Percentiles rank a stretch among this genome's conserved stretches.
Conservation (phyloP, 306 rosid genomes). For the Styphnolobium japonicum region DNA sequence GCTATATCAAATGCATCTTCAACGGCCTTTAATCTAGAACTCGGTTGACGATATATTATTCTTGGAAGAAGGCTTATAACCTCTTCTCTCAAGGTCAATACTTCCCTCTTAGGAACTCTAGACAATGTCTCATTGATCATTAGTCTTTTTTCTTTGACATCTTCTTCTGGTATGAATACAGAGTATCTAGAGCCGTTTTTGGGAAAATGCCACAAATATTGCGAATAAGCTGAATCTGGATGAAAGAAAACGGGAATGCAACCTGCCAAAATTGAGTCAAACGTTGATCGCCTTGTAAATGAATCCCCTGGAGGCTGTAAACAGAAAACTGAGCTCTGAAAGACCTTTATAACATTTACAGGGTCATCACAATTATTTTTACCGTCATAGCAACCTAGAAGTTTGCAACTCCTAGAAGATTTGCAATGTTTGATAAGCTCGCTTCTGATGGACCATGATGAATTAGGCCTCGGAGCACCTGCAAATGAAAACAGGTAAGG, state of each 20-base stretch:
- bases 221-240: slow-evolving; percentile 48
- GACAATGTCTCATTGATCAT: slow-evolving; percentile 36
- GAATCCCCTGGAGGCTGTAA: slow-evolving; percentile 64
- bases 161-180: slow-evolving; percentile 30
- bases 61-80: slow-evolving; percentile 52
- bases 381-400: slow-evolving; percentile 27
- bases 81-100: slow-evolving; percentile 42
- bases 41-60: slow-evolving; percentile 44
- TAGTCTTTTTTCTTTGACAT: slow-evolving; percentile 26
- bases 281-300: slow-evolving; percentile 50
- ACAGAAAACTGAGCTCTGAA: slow-evolving; percentile 51
- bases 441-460: not conserved
- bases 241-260: slow-evolving; percentile 64
- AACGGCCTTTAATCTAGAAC: slow-evolving; percentile 19
- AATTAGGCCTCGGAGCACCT: slow-evolving; percentile 47
- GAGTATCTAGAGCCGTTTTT: slow-evolving; percentile 33
- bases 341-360: slow-evolving; percentile 25
- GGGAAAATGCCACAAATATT: slow-evolving; percentile 62
- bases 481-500: slow-evolving; percentile 48
- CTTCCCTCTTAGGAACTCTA: slow-evolving; percentile 17
- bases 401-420: slow-evolving; percentile 33
- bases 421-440: slow-evolving; percentile 42
- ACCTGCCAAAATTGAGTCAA: slow-evolving; percentile 58
- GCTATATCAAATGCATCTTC: slow-evolving; percentile 65
- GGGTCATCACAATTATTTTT: slow-evolving; percentile 31